Conservation (phyloP, 2,329 filamentous ascomycete species). For the Acrodontium crateriforme region DNA sequence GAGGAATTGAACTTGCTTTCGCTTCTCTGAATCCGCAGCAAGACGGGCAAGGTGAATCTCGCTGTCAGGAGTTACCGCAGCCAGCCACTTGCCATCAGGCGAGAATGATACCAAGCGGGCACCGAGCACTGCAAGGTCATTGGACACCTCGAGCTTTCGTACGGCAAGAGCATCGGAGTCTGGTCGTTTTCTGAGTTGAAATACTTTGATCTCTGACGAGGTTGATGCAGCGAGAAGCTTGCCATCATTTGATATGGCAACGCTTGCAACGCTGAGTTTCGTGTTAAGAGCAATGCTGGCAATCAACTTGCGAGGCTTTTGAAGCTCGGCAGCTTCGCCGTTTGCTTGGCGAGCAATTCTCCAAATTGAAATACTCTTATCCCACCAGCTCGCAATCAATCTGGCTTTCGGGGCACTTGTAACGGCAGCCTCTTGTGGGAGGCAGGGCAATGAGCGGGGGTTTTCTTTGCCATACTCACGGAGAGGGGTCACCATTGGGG, state of each 20-base stretch:
- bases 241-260: slow-evolving; percentile 61
- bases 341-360: slow-evolving; percentile 34
- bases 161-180: slow-evolving; percentile 43
- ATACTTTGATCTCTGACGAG: slow-evolving; percentile 15
- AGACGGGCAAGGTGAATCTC: slow-evolving; percentile 34
- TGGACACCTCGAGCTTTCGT: slow-evolving; percentile 53
- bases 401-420: slow-evolving; percentile 59
- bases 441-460: slow-evolving; percentile 65
- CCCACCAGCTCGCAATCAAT: slow-evolving; percentile 84
- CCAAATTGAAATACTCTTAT: slow-evolving; percentile 77
- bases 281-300: slow-evolving; percentile 28
- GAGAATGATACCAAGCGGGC: slow-evolving; percentile 59
- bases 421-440: slow-evolving; percentile 66
- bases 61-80: slow-evolving; percentile 35
- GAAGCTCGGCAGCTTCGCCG: slow-evolving; percentile 7
- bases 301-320: slow-evolving; percentile 17
- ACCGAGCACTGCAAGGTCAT: slow-evolving; percentile 43
- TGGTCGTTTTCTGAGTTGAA: slow-evolving; percentile 15
- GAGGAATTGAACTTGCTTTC: slow-evolving; percentile 25
- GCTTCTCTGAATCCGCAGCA: slow-evolving; percentile 28
- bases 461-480: slow-evolving; percentile 65
- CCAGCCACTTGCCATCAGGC: slow-evolving; percentile 56
- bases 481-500: slow-evolving; percentile 68
- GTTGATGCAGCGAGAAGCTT: slow-evolving; percentile 54
- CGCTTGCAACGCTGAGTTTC: slow-evolving; percentile 58